Evolutionary conservation across 169 alveolate species (phyloP), one percentile per base, ranked within the genome.

Genomic region (Babesia ovata): DNA sequence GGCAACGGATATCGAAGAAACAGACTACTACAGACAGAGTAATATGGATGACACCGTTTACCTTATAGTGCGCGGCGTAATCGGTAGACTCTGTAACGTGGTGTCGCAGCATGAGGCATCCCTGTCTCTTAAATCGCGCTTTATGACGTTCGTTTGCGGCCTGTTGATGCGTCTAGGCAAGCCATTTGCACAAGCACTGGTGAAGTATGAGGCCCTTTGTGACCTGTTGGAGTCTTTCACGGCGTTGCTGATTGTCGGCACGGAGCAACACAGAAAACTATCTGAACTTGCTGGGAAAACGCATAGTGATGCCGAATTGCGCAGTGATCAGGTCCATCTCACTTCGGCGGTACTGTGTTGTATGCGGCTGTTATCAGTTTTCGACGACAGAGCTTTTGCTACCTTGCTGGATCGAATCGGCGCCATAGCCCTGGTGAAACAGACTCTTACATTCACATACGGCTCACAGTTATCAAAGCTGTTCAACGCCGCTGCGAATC

Each of bases 111-210:
- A 73, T 26, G 53, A 48, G 57, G 62, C 16, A 0, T 48, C 61
- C 44, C 29, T 44, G 3, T 33, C 22, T 9, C 54, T 81, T 13
- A 77, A 72, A 26, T 48, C 61, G 45, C 63, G 54, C 52, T 72
- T 49, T 22, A 50, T 57, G 42, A 62, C 52, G 9, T 50, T 66
- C 10, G 22, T 81, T n/a, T 72, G 85, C 45, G 88, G 88, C 8
- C 54, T 81, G 28, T 19, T 81, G 46, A 6, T 44, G 29, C 53
- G 61, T n/a, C 73, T 81, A n/a, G 78, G 78, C n/a, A 3, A 59
- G 42, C 56, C 62, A 4, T 44, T 81, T 16, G 79, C 84, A 16
- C 17, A 50, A 19, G 78, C 79, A 17, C 63, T 79, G 57, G 21
- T 63, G 13, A 53, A 59, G 12, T 28, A 21, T 26, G n/a, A 29